Conservation (phyloP, 768 basidiomycete genomes). For the Pleurotus salmoneostramineus region DNA sequence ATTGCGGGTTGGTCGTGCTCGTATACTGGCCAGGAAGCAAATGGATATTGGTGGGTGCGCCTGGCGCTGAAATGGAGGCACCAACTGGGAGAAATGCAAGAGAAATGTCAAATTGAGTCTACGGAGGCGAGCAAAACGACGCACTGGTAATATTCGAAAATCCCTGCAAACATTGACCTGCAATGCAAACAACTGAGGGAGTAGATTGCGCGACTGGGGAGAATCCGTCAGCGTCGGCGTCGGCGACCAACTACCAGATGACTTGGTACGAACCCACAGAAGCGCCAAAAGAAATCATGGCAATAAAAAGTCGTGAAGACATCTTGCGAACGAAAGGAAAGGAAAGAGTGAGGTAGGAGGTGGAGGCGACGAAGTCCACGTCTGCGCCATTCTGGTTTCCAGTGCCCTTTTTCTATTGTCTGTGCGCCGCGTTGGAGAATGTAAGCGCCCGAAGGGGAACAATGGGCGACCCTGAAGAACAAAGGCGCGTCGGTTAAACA, state of each 20-base stretch:
- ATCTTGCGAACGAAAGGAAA: constrained; percentile 25
- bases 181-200: constrained; percentile 72
- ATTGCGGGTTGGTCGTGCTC: constrained; percentile 64
- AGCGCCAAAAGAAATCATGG: constrained; percentile 25
- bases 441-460: neutral
- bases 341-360: constrained; percentile 1
- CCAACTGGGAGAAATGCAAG: constrained; percentile 53
- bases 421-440: neutral
- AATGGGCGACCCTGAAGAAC: neutral
- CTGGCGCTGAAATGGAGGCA: constrained; percentile 55
- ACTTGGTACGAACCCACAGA: constrained; percentile 30
- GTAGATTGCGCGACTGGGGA: constrained; percentile 51
- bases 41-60: constrained; percentile 47
- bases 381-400: constrained; percentile 1
- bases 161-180: constrained; percentile 85
- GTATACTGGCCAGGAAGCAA: constrained; percentile 79
- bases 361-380: neutral
- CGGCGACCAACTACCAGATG: neutral
- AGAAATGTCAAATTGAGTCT: constrained; percentile 10
- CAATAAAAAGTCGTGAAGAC: constrained; percentile 29
- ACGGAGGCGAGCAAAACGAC: constrained; percentile 11
- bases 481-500: neutral
- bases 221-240: neutral
- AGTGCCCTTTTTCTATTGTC: neutral
- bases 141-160: constrained; percentile 67